A percentile compares a stretch with the other conserved stretches of the same genome.
Conservation (phyloP, 306 rosid genomes). For the Spatholobus suberectus region DNA sequence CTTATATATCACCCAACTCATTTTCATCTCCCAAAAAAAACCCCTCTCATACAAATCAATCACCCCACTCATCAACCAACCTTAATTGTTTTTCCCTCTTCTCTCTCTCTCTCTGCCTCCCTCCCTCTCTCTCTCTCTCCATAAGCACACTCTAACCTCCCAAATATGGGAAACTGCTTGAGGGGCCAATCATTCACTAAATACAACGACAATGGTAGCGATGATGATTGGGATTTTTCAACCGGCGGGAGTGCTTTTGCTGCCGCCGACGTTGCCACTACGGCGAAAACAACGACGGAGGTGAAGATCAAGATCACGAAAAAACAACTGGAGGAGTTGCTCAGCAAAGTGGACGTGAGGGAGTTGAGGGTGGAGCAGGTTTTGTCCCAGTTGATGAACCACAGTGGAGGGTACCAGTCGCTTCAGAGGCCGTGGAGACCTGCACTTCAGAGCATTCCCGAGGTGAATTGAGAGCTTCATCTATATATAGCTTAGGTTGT, state of each 20-base stretch:
- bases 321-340: slow-evolving; percentile 73
- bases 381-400: slow-evolving; percentile 58
- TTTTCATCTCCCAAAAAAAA: background rate
- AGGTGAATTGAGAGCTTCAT: slow-evolving; percentile 31
- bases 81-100: background rate
- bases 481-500: background rate
- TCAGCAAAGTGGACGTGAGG: slow-evolving; percentile 58
- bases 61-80: background rate
- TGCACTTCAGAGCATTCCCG: slow-evolving; percentile 85
- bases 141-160: background rate
- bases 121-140: background rate
- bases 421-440: slow-evolving; percentile 76
- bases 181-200: slow-evolving; percentile 51
- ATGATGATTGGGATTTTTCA: slow-evolving; percentile 54
- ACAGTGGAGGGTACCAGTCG: slow-evolving; percentile 46
- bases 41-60: no score
- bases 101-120: background rate
- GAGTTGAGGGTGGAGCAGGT: slow-evolving; percentile 71
- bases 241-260: background rate
- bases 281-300: slow-evolving; percentile 32
- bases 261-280: background rate
- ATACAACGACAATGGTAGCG: slow-evolving; percentile 46
- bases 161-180: slow-evolving; percentile 84
- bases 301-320: slow-evolving; percentile 88
- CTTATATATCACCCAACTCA: slow-evolving; percentile 40